Percentiles rank a stretch among this genome's conserved stretches.
Conservation (phyloP, 2,329 filamentous ascomycete species). For the Talaromyces rugulosus region DNA sequence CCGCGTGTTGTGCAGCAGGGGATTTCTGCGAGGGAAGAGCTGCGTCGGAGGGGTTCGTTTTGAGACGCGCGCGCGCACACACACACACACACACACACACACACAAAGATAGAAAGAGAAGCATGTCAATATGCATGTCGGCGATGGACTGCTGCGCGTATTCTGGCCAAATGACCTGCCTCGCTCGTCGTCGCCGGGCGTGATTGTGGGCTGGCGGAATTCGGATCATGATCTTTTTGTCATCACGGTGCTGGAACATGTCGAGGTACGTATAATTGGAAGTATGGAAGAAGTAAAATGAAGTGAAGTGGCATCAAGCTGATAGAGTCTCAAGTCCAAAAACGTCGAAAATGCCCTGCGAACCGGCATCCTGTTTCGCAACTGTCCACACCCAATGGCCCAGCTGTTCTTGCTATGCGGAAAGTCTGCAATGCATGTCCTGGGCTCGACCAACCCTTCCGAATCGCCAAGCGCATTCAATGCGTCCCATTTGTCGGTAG, state of each 20-base stretch:
- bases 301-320: neutral
- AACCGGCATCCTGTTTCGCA: conserved; percentile 76
- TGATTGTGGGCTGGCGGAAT: conserved; percentile 94
- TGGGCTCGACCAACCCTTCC: conserved; percentile 72
- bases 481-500: conserved; percentile 64
- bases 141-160: conserved; percentile 89
- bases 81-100: neutral
- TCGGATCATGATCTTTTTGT: conserved; percentile 88
- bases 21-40: conserved; percentile 91
- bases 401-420: conserved; percentile 84
- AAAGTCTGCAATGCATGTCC: conserved; percentile 73
- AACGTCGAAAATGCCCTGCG: conserved; percentile 86
- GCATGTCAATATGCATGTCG: conserved; percentile 60
- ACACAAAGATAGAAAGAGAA: neutral
- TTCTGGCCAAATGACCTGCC: conserved; percentile 93
- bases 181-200: conserved; percentile 67
- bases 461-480: conserved; percentile 53
- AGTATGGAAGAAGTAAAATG: neutral
- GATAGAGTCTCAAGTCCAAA: conserved; percentile 50
- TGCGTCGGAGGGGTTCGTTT: conserved; percentile 91
- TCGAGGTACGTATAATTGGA: conserved; percentile 61
- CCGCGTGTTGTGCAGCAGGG: conserved; percentile 72
- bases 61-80: conserved; percentile 52
- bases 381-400: conserved; percentile 71
- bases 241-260: conserved; percentile 81